Evolutionary conservation across 108 stramenopile genomes (phyloP), one percentile per base, ranked within the genome.

Genomic region (Nitzschia sp.): DNA sequence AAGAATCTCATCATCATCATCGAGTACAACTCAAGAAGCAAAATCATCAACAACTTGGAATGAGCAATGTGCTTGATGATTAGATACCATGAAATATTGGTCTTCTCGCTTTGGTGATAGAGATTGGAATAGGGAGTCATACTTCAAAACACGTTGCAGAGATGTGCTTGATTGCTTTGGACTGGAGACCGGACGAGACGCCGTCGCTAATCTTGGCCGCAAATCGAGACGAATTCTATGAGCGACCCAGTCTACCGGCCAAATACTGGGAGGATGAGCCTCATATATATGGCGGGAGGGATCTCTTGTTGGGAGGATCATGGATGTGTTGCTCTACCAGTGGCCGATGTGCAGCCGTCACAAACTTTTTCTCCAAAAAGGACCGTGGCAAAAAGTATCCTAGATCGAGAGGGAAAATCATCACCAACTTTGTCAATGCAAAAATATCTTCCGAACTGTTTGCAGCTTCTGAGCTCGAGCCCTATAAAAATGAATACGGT

Each of bases 101-200:
- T n/a, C n/a, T n/a, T n/a, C n/a, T n/a, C n/a, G n/a, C n/a, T n/a
- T n/a, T n/a, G n/a, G n/a, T n/a, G n/a, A n/a, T n/a, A n/a, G n/a
- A n/a, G n/a, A n/a, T n/a, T n/a, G n/a, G n/a, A n/a, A n/a, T n/a
- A n/a, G n/a, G n/a, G n/a, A n/a, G n/a, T n/a, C n/a, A n/a, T n/a
- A n/a, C n/a, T n/a, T n/a, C n/a, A n/a, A n/a, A n/a, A n/a, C n/a
- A n/a, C n/a, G n/a, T n/a, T n/a, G n/a, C n/a, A n/a, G n/a, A 15
- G 11, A 57, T 57, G 55, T 57, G 55, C 21, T 30, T 57, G 55
- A 57, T 57, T n/a, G 55, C 55, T n/a, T 25, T 25, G 26, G 55
- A 57, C n/a, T 57, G 8, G 8, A 11, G 29, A 4, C 55, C 55
- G 6, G 55, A 30, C 22, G 11, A 29, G 21, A 9, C 30, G 28